Evolutionary conservation across 805 yeast genomes (phyloP), one percentile per base, ranked within the genome.

Genomic region (Lachancea mirantina): DNA sequence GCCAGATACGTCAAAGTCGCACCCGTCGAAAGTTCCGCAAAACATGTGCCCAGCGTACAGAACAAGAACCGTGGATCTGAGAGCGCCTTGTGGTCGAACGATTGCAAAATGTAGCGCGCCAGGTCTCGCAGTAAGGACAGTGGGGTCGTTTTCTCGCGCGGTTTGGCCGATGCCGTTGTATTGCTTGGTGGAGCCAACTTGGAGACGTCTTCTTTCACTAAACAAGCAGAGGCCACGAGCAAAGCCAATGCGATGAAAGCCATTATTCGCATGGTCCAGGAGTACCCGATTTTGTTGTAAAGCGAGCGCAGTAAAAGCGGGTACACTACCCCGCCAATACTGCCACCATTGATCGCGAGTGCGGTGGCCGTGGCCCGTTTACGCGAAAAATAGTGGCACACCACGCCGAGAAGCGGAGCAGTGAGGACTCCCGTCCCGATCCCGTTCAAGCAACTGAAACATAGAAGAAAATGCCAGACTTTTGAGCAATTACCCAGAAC

Each of bases 311-410:
- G 52, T 50, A 73, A 55, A 23, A 77, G 52, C 1, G 85, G 83
- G 48, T 74, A 70, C 4, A 76, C 47, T 8, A 76, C 62, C 4
- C 85, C 87, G 2, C 84, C 85, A 5, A 75, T 53, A 3, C 81
- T 72, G 1, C 83, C 83, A 2, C 84, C 85, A 7, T 74, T 56
- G 35, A 78, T 72, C 4, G 79, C 78, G 3, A 76, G 42, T 0
- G 84, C 83, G 21, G 75, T 60, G 5, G 79, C 82, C 34, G 65
- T 49, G 0, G 79, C 84, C 39, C 84, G 62, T 36, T 66, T 70
- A 15, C 55, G 59, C 36, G 59, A 50, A 45, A 78, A 80, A 73
- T 79, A 78, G 43, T 80, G 87, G 25, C 77, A 68, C 5, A 75
- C 55, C 8, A 68, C 74, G 2, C 78, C 70, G 2, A 76, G 51